phyloP scores from a whole-genome alignment of 2,329 filamentous ascomycete species.

The Knufia petricola region DNA sequence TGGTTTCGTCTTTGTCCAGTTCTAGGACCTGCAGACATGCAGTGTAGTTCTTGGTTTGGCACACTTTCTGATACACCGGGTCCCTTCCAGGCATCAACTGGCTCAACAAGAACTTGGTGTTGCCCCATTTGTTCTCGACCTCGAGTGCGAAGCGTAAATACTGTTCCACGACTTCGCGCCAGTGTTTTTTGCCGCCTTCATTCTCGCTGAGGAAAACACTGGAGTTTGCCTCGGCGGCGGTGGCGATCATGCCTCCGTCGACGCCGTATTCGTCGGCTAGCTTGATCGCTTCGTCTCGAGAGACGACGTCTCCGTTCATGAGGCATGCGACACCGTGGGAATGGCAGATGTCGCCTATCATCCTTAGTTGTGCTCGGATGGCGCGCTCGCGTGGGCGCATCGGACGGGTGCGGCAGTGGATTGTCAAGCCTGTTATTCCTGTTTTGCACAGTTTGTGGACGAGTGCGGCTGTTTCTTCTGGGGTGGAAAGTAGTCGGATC shows the following conservation, averaged over 20 bases:
- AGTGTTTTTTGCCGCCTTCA: slow-evolving; percentile 61
- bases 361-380: slow-evolving; percentile 72
- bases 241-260: slow-evolving; percentile 96
- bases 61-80: slow-evolving; percentile 52
- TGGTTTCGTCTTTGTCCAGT: slow-evolving; percentile 41
- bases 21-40: slow-evolving; percentile 58
- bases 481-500: slow-evolving; percentile 74
- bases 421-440: slow-evolving; percentile 82
- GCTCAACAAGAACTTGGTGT: slow-evolving; percentile 82
- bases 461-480: slow-evolving; percentile 64
- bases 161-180: slow-evolving; percentile 65
- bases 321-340: slow-evolving; percentile 82
- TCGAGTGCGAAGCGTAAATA: slow-evolving; percentile 66
- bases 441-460: slow-evolving; percentile 72
- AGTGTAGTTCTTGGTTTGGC: slow-evolving; percentile 59
- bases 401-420: slow-evolving; percentile 91
- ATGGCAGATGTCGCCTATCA: slow-evolving; percentile 72
- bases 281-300: slow-evolving; percentile 58
- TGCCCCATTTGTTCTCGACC: slow-evolving; percentile 76
- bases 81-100: slow-evolving; percentile 79
- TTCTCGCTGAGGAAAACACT: slow-evolving; percentile 67
- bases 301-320: slow-evolving; percentile 87
- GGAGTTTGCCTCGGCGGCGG: slow-evolving; percentile 79
- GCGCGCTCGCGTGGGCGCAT: slow-evolving; percentile 88
- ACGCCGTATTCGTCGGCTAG: slow-evolving; percentile 72